Evolutionary conservation across 768 basidiomycete genomes (phyloP), one percentile per base, ranked within the genome.

Genomic region (Trametes elegans): DNA sequence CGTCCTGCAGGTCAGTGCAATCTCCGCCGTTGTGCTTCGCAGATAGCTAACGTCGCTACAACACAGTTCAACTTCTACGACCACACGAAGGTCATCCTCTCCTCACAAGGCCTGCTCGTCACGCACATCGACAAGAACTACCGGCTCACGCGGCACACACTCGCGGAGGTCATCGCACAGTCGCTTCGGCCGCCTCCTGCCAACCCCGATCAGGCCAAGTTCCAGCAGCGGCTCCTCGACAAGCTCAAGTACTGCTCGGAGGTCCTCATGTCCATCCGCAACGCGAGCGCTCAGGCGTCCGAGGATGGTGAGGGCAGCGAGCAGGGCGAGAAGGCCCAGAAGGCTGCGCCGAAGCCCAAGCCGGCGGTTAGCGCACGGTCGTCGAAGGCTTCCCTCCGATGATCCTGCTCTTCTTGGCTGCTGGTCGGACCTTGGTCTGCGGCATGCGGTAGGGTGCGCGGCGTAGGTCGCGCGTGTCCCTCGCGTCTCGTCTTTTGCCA

Each of bases 61-160:
- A 18, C 41, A 2, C 67, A 98, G 96, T 98, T 98, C 81, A 99
- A 98, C 76, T 98, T 98, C 70, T 92, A 91, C 70, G 97, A 98
- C 73, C 97, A 99, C 74, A 88, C 90, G 36, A 98, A 99, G 70
- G 74, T 98, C 57, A 85, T 99, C 54, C 76, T 99, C 46, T 92
- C 93, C 16, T 83, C 85, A 1, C 77, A 85, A 24, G 95, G 91
- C 3, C 76, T 87, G 11, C 71, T 85, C 13, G 78, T 98, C 44
- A 92, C 93, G 3, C 86, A 95, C 70, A 95, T 98, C 64, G 92
- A 94, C 79, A 93, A 92, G 76, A 80, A 85, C 63, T 90, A 93
- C 74, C 78, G 79, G 51, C 72, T 94, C 68, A 84, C 85, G 38
- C 83, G 85, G 35, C 88, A 83, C 77, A 78, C 83, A 29, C 74